Evolutionary conservation across 768 basidiomycete species (phyloP), one percentile per base, ranked within the genome.

Genomic region (Clitopilus hobsonii): DNA sequence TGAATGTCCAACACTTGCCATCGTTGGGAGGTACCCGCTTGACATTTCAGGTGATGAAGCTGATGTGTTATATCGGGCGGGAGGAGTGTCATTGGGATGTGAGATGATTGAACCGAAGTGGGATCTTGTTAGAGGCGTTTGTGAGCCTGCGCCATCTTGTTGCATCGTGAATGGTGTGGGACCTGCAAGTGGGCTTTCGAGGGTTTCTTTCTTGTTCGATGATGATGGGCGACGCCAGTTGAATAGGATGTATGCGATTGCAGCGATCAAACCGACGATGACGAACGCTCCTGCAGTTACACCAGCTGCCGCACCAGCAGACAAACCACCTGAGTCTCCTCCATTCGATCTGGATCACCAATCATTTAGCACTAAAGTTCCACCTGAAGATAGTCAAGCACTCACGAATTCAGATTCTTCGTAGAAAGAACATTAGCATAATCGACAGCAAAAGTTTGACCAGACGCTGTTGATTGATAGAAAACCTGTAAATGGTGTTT

Each of bases 401-500:
- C 13, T 7, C 29, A 30, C 14, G 45, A 20, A 49, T 23, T 49
- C 8, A 49, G n/a, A n/a, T 10, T 10, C 26, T 28, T 29, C 18
- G 45, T 29, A n/a, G 53, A 47, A 28, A 55, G 52, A 10, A 64
- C 63, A 50, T 55, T 50, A 5, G 72, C 74, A 36, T 72, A 66
- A 36, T 70, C 66, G 27, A 74, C 56, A 23, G 55, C 45, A 10
- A 74, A 63, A 1, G 54, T 54, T 56, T 67, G 60, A 2, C 55
- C 59, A 6, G 51, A 54, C 1, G 22, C 2, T 5, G 38, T 54
- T 27, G 73, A 65, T 22, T 65, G 56, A 49, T 71, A 69, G 16
- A 61, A 65, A 23, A 78, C 51, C 16, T 60, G 57, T n/a, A 77
- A 25, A 36, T 63, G 66, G 58, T 77, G 71, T 26, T 51, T 36